Conservation (phyloP, 371 early-diverging fungal species). For the Mortierella sp. region DNA sequence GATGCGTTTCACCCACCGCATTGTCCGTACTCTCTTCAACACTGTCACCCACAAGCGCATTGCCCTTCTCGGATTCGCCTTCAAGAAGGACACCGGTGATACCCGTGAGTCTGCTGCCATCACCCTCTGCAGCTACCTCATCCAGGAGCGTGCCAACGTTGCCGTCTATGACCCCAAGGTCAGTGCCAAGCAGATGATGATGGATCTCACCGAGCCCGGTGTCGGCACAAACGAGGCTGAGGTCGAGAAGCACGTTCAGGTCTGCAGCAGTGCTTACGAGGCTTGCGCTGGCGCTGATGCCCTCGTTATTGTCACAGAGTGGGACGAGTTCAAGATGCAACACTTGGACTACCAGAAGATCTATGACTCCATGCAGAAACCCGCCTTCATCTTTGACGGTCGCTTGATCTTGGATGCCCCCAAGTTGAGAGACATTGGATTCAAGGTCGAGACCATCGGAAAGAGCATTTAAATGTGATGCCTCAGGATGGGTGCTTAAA, state of each 20-base stretch:
- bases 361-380: constrained; percentile 84
- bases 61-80: constrained; percentile 93
- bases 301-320: constrained; percentile 90
- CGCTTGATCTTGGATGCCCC: constrained; percentile 85
- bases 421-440: constrained; percentile 84
- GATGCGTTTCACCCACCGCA: constrained; percentile 84
- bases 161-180: constrained; percentile 96
- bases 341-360: constrained; percentile 80
- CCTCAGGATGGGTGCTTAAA: background rate
- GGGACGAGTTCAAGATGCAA: constrained; percentile 91
- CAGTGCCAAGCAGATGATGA: constrained; percentile 79
- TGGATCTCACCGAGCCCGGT: constrained; percentile 84
- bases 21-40: constrained; percentile 82
- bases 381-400: constrained; percentile 95
- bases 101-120: constrained; percentile 96
- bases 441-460: constrained; percentile 88
- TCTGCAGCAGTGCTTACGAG: constrained; percentile 64
- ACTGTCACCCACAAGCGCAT: constrained; percentile 89
- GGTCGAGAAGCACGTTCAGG: constrained; percentile 72
- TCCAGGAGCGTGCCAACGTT: constrained; percentile 85
- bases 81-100: constrained; percentile 97
- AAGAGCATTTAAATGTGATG: constrained; percentile 63
- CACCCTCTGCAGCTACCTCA: constrained; percentile 82
- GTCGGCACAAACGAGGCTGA: constrained; percentile 71
- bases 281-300: constrained; percentile 77